Percentiles rank a stretch among this genome's conserved stretches.
phyloP scores from a whole-genome alignment of 768 basidiomycete species.

The Polyporus arcularius region DNA sequence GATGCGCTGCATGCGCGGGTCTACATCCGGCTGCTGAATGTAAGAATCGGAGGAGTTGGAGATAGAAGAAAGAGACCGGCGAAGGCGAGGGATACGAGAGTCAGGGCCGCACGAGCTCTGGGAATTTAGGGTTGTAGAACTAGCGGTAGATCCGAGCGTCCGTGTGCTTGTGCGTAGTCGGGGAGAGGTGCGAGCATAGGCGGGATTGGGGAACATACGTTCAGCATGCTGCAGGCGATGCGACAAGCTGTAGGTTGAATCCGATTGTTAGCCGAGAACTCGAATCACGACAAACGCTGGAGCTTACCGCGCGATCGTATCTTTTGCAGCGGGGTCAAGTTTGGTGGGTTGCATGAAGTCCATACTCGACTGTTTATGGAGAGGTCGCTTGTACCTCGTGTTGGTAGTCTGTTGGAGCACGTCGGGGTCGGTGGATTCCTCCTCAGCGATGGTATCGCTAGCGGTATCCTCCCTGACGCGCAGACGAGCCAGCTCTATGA shows the following conservation, averaged over 20 bases:
- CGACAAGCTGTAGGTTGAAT: slow-evolving; percentile 51
- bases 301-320: slow-evolving; percentile 64
- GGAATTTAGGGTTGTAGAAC: slow-evolving; percentile 63
- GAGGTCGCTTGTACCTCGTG: slow-evolving; percentile 52
- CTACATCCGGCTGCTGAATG: slow-evolving; percentile 28
- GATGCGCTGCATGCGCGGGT: slow-evolving; percentile 54
- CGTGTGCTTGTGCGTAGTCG: slow-evolving; percentile 38
- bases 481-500: slow-evolving; percentile 73
- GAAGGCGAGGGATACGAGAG: slow-evolving; percentile 28
- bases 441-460: slow-evolving; percentile 45
- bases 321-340: slow-evolving; percentile 48
- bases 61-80: slow-evolving; percentile 38
- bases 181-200: slow-evolving; percentile 52
- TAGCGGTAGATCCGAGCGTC: slow-evolving; percentile 56
- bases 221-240: slow-evolving; percentile 68
- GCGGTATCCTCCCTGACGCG: slow-evolving; percentile 54
- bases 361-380: slow-evolving; percentile 86
- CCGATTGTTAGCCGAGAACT: slow-evolving; percentile 19
- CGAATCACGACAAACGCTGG: slow-evolving; percentile 11
- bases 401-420: slow-evolving; percentile 50
- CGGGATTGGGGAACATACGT: slow-evolving; percentile 45
- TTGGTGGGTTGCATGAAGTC: slow-evolving; percentile 68
- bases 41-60: slow-evolving; percentile 43
- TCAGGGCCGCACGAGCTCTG: slow-evolving; percentile 29
- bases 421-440: slow-evolving; percentile 47